Conservation (phyloP, 139 green algal genomes). For the Coelastrella sp. region DNA sequence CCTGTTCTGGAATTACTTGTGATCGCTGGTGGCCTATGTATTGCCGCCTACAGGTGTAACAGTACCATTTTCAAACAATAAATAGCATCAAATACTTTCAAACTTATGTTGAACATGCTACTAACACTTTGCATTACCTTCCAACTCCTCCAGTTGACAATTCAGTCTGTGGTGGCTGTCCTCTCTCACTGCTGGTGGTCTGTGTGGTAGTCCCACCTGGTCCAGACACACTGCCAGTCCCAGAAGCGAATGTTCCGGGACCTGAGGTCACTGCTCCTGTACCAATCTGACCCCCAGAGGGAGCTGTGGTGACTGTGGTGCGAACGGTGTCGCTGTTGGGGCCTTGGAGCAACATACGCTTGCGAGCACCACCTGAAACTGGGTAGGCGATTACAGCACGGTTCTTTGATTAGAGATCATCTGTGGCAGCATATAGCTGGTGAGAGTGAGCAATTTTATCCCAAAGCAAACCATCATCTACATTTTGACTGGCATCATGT, state of each 20-base stretch:
- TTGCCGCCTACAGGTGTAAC: too few species aligned
- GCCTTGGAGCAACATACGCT: constrained; percentile 12
- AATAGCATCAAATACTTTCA: not conserved
- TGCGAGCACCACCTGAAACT: not conserved
- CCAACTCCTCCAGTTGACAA: constrained; percentile 23
- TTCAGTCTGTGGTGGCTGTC: not conserved
- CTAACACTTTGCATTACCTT: not conserved
- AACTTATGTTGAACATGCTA: not conserved
- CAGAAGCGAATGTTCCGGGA: not conserved
- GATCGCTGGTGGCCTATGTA: not conserved
- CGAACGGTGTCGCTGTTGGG: too few species aligned
- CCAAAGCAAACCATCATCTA: too few species aligned
- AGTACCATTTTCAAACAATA: too few species aligned
- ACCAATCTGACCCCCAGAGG: not conserved
- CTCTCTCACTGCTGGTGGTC: constrained; percentile 21
- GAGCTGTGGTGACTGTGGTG: not conserved
- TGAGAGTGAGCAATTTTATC: too few species aligned
- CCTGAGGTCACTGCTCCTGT: constrained; percentile 10
- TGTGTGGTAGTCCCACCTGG: constrained; percentile 18
- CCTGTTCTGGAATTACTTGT: too few species aligned
- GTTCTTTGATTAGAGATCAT: too few species aligned
- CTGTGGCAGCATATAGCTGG: too few species aligned
- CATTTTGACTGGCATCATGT: too few species aligned
- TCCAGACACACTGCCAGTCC: not conserved
- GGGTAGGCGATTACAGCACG: not conserved